These are phyloP conservation scores for Leccinum olivaceoglutinosum DNA, from an alignment of 1,284 basidiomycete genomes.

Conservation along the genomic window DNA sequence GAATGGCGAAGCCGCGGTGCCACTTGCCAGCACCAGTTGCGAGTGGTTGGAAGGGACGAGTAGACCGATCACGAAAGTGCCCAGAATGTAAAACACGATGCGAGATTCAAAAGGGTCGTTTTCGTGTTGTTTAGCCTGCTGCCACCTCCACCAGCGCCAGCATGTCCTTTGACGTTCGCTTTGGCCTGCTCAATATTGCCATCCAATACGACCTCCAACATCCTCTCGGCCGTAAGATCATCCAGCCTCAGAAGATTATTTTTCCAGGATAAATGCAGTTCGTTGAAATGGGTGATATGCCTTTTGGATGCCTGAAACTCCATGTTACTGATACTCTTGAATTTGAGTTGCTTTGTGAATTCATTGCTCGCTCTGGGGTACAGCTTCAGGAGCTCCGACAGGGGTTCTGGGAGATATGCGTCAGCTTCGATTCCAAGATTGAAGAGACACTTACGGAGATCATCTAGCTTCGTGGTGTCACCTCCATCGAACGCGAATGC, in stretches of 20 bases:
- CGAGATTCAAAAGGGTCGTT: too few species aligned
- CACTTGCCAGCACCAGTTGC: constrained; percentile 35
- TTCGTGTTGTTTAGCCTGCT: background rate
- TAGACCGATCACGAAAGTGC: constrained; percentile 52
- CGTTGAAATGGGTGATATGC: constrained; percentile 16
- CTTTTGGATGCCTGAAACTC: constrained; percentile 22
- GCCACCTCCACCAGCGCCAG: too few species aligned
- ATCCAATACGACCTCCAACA: constrained; percentile 14
- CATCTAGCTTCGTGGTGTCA: background rate
- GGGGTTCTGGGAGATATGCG: constrained; percentile 10
- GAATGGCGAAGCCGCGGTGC: constrained; percentile 62
- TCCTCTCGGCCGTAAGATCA: background rate
- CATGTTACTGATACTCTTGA: background rate
- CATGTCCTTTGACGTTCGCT: background rate
- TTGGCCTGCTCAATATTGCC: constrained; percentile 9
- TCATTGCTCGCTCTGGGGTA: constrained; percentile 19
- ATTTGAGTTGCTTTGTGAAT: background rate
- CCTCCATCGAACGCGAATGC: constrained; percentile 6
- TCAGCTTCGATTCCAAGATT: background rate
- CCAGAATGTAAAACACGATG: constrained; percentile 51
- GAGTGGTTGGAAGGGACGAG: constrained; percentile 52
- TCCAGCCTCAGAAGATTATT: constrained; percentile 4
- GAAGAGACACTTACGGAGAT: constrained; percentile 11
- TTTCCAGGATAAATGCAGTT: constrained; percentile 8
- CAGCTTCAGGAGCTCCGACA: constrained; percentile 8